A percentile compares a stretch with the other conserved stretches of the same genome.
Conservation (phyloP, 179 eudicot species). For the Gypsophila paniculata region DNA sequence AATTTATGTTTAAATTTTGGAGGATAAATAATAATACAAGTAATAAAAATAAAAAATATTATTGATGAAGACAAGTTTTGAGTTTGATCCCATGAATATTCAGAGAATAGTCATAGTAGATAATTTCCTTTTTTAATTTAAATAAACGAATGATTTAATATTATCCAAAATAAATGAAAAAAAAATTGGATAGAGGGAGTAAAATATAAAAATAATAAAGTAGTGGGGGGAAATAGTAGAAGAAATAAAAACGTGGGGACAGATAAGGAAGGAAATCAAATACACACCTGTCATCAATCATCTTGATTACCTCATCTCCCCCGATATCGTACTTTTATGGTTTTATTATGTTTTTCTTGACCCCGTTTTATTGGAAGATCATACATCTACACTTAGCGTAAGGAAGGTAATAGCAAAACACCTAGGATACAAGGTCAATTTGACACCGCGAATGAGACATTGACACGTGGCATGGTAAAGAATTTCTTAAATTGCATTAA, state of each 20-base stretch:
- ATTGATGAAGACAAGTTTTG: no score
- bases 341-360: not conserved
- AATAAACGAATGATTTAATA: no score
- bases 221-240: not conserved
- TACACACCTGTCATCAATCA: constrained; percentile 19
- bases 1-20: not conserved
- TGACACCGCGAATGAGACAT: no score
- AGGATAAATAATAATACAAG: constrained; percentile 7
- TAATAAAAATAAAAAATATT: constrained; percentile 6
- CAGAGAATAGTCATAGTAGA: constrained; percentile 15
- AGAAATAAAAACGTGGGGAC: constrained; percentile 36
- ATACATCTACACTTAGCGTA: no score
- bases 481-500: no score
- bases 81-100: constrained; percentile 18
- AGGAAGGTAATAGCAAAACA: no score
- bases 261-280: constrained; percentile 21
- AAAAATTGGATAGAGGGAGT: no score
- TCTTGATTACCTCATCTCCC: constrained; percentile 22
- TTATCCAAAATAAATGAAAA: no score
- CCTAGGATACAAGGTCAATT: no score
- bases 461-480: no score
- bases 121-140: not conserved
- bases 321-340: not conserved
- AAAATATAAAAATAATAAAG: not conserved
- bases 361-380: no score